These are phyloP conservation scores for Penicillium palitans DNA, from an alignment of 2,329 filamentous ascomycete genomes.

Conservation along the genomic window DNA sequence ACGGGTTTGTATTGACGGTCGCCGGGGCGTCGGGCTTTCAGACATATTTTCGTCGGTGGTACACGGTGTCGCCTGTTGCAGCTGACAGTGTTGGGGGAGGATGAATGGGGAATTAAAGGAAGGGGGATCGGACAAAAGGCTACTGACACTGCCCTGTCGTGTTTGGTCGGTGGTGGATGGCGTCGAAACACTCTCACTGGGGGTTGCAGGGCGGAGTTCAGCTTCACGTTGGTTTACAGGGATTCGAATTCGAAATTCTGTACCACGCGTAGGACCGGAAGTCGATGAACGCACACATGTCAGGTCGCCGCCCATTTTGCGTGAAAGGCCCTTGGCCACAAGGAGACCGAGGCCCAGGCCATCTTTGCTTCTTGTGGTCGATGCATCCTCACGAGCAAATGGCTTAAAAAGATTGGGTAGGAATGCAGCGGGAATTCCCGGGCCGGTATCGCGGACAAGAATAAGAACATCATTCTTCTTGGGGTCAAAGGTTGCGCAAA, in stretches of 20 bases:
- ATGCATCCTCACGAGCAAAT: conserved; percentile 68
- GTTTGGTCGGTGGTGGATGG: conserved; percentile 25
- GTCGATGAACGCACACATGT: conserved; percentile 64
- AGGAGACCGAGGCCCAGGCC: conserved; percentile 68
- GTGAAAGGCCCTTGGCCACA: conserved; percentile 70
- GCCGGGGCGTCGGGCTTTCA: conserved; percentile 26
- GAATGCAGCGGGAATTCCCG: conserved; percentile 67
- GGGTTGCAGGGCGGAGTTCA: conserved; percentile 51
- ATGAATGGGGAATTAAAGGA: conserved; percentile 26
- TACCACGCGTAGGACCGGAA: conserved; percentile 60
- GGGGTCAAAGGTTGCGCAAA: conserved; percentile 55
- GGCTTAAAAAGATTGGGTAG: conserved; percentile 67
- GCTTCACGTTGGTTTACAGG: conserved; percentile 55
- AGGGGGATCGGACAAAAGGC: conserved; percentile 22
- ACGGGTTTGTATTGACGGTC: conserved; percentile 23
- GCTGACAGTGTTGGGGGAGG: conserved; percentile 27
- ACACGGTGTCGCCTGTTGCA: conserved; percentile 34
- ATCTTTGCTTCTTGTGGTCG: conserved; percentile 66
- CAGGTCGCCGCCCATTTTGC: conserved; percentile 68
- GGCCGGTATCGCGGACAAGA: conserved; percentile 65
- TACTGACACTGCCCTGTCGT: conserved; percentile 26
- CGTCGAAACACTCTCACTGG: conserved; percentile 45
- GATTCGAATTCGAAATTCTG: conserved; percentile 68
- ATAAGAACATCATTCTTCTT: conserved; percentile 59
- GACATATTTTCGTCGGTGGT: conserved; percentile 30